Evolutionary conservation across 306 rosid genomes (phyloP).

Genomic region (Carpinus viminea): DNA sequence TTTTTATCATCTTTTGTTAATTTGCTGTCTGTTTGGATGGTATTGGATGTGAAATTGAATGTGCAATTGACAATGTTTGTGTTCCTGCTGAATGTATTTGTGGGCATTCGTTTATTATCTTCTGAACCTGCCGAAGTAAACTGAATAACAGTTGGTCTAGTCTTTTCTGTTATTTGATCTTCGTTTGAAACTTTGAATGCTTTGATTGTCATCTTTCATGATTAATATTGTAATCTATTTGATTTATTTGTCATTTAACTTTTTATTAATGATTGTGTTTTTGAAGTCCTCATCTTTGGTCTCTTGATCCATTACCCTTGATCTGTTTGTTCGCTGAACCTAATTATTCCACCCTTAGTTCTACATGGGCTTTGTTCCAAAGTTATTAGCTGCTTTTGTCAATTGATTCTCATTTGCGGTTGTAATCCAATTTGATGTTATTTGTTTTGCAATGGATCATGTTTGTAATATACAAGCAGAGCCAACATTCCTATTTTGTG

Average conservation of each 20-base stretch:
- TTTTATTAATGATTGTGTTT: background rate
- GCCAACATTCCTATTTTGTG: background rate
- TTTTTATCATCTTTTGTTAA: background rate
- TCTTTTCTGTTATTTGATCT: background rate
- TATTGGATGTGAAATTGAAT: background rate
- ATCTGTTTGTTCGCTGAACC: background rate
- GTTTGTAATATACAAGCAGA: background rate
- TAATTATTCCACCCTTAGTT: background rate
- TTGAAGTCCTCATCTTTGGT: background rate
- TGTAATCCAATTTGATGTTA: background rate
- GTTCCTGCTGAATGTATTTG: background rate
- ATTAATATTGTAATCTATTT: background rate
- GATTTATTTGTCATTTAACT: background rate
- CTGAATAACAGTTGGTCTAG: background rate
- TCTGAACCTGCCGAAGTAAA: background rate
- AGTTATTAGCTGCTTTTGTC: background rate
- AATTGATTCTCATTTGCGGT: background rate
- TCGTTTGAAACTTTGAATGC: slow-evolving; percentile 2
- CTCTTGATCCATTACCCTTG: background rate
- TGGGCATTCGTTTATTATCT: background rate
- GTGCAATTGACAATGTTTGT: background rate
- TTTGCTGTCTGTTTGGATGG: background rate
- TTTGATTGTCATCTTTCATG: background rate
- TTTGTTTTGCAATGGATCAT: background rate
- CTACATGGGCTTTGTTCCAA: background rate